A percentile compares a stretch with the other conserved stretches of the same genome.
Conservation (phyloP, 1,284 basidiomycete species). For the Leucoagaricus sp. region DNA sequence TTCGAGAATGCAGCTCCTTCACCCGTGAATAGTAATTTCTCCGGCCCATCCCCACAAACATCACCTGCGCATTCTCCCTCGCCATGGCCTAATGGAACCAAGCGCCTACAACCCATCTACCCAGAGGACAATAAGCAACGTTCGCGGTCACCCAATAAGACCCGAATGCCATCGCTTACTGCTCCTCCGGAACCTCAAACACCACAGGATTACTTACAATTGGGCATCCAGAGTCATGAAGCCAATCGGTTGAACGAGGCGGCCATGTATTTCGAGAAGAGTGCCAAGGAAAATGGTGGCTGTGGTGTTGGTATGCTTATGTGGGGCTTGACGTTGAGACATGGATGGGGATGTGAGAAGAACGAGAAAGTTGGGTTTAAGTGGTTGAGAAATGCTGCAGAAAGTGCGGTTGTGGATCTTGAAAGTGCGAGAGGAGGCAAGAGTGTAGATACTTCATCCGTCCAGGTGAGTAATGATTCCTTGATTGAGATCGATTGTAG, state of each 20-base stretch:
- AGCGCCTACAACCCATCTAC: not conserved
- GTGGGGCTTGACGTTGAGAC: slow-evolving; percentile 86
- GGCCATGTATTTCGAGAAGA: slow-evolving; percentile 78
- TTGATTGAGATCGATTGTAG: not conserved
- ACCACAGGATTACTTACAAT: slow-evolving; percentile 66
- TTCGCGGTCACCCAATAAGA: not conserved
- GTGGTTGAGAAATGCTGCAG: slow-evolving; percentile 83
- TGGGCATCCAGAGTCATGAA: slow-evolving; percentile 84
- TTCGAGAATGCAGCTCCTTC: slow-evolving; percentile 47
- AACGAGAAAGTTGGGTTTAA: slow-evolving; percentile 78
- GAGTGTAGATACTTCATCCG: slow-evolving; percentile 30
- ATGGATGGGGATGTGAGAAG: slow-evolving; percentile 86
- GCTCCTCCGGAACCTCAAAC: slow-evolving; percentile 29
- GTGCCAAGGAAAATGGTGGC: slow-evolving; percentile 75
- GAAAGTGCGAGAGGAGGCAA: slow-evolving; percentile 51
- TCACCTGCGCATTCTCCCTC: slow-evolving; percentile 1
- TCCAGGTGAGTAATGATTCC: slow-evolving; percentile 26
- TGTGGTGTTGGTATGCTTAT: slow-evolving; percentile 91
- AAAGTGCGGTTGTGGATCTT: slow-evolving; percentile 78
- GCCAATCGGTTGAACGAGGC: slow-evolving; percentile 74
- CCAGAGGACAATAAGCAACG: not conserved
- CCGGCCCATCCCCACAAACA: slow-evolving; percentile 1
- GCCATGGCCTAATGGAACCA: not conserved
- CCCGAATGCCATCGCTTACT: not conserved
- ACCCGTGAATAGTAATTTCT: slow-evolving; percentile 25